Base-by-base conservation (phyloP, 2,329 filamentous ascomycete species). In the Fusarium devonianum region DNA sequence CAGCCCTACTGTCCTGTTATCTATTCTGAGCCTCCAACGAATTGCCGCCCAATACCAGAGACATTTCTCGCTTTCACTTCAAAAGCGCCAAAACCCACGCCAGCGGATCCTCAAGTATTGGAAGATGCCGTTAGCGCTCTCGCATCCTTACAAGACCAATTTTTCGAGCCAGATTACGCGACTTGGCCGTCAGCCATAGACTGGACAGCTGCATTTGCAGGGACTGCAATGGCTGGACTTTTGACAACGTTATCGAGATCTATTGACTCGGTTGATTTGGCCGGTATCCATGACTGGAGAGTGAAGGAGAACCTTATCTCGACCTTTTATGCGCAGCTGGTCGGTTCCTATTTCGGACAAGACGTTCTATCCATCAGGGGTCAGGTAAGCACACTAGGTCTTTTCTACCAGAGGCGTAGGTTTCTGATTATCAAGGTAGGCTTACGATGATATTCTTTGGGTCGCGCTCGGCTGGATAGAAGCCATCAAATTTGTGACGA, bases 361-460 rank as follows among this genome's bases (percentile, higher is more conserved):
- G 85, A 96, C 69, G 82, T 86, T 4, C 85, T 92, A 56, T 78
- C 81, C 19, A 80, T 97, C 38, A 81, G 90, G 33, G 83, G 85
- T 47, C 71, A 85, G 67, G 75, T 76, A 53, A 29, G 53, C 10
- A 23, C 1, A 32, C 1, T 2, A 3, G 3, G 0, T 4, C 2
- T 10, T 11, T 4, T 3, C 6, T 5, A n/a, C n/a, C n/a, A n/a
- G n/a, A n/a, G n/a, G n/a, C n/a, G n/a, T n/a, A n/a, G n/a, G n/a
- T n/a, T n/a, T n/a, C n/a, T n/a, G n/a, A n/a, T n/a, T n/a, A n/a
- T n/a, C n/a, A n/a, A n/a, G n/a, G n/a, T n/a, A 94, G 76, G 93
- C 93, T 0, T 96, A 87, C 68, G 93, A 97, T 67, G 93, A 97
- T 69, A 96, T 96, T 75, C 81, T 96, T 3, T 97, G 93, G 93